Evolutionary conservation across 805 yeast genomes (phyloP).

Genomic region (Yarrowia alimentaria): DNA sequence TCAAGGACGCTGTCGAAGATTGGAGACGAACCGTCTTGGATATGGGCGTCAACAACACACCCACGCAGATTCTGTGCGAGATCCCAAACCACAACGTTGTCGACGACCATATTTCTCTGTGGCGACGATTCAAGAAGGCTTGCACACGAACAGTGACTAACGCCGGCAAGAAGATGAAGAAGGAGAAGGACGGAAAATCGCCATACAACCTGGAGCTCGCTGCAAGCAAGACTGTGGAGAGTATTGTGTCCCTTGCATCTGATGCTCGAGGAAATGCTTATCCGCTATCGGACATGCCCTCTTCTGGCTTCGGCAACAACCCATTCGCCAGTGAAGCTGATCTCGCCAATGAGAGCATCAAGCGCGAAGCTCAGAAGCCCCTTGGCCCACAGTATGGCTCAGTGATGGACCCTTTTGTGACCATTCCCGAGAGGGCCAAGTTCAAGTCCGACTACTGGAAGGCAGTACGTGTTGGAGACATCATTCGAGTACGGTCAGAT

Average conservation of each 20-base stretch:
- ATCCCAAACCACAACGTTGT: slow-evolving; percentile 59
- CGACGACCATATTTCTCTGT: slow-evolving; percentile 53
- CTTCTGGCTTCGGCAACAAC: slow-evolving; percentile 14
- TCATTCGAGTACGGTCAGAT: slow-evolving; percentile 63
- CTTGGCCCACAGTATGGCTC: slow-evolving; percentile 26
- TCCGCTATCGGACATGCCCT: slow-evolving; percentile 22
- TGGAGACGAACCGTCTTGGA: slow-evolving; percentile 65
- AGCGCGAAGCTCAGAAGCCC: slow-evolving; percentile 20
- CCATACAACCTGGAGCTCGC: slow-evolving; percentile 30
- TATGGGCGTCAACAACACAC: slow-evolving; percentile 66
- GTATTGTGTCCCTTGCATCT: slow-evolving; percentile 30
- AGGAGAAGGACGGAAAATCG: slow-evolving; percentile 6
- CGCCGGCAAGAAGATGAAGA: slow-evolving; percentile 29
- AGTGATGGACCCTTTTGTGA: slow-evolving; percentile 35
- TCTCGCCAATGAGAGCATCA: slow-evolving; percentile 19
- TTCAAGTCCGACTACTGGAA: slow-evolving; percentile 67
- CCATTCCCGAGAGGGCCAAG: slow-evolving; percentile 41
- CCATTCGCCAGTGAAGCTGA: slow-evolving; percentile 20
- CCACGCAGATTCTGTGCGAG: slow-evolving; percentile 60
- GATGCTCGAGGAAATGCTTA: slow-evolving; percentile 1
- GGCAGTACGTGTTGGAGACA: slow-evolving; percentile 72
- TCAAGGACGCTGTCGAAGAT: slow-evolving; percentile 79
- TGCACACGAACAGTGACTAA: slow-evolving; percentile 41
- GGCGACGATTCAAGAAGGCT: slow-evolving; percentile 71
- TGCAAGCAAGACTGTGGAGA: slow-evolving; percentile 32